Base-by-base conservation (phyloP, 441 rosid species). In the Pelargonium myrrhifolium region DNA sequence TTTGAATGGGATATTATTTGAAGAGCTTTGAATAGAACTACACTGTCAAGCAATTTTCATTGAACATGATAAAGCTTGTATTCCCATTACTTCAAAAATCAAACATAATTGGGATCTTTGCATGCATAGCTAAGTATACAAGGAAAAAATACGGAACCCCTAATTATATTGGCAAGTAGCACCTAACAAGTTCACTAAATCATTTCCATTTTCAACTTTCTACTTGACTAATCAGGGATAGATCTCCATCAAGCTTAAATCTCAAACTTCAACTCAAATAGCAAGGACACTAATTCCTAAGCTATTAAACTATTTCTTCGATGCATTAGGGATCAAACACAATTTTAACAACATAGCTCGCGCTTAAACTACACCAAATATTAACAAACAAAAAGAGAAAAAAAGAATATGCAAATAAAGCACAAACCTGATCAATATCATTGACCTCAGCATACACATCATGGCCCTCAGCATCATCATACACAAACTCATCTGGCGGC, bases 381-480 rank as follows among this genome's bases (percentile, higher is more conserved):
- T 35, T 35, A 35, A 6, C 39, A 35, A 35, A 35, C 39, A 9
- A 64, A 14, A 11, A 5, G n/a, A 51, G 51, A 22, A 69, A 4
- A 43, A 68, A 3, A n/a, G 17, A 45, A 2, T 3, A 24, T 22
- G 55, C 8, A 66, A 61, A 63, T 59, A 35, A 7, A 20, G 61
- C 67, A 74, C 79, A 69, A 64, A 89, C 98, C 99, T 87, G 89
- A 49, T 83, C 90, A 72, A 80, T 31, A 31, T 81, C 91, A 76
- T 84, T 83, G 26, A 81, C 66, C 61, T 87, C 88, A 39, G 80
- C 79, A 81, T 80, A 85, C 18, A 80, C 89, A 80, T 77, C 93
- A 67, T 56, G 61, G 26, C 28, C 61, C 21, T 24, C 26, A 6
- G 61, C 21, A 56, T 81, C 86, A 71, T 68, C 74, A 22, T 74